phyloP scores from a whole-genome alignment of 2,329 filamentous ascomycete genomes.

The Metarhizium humberi region DNA sequence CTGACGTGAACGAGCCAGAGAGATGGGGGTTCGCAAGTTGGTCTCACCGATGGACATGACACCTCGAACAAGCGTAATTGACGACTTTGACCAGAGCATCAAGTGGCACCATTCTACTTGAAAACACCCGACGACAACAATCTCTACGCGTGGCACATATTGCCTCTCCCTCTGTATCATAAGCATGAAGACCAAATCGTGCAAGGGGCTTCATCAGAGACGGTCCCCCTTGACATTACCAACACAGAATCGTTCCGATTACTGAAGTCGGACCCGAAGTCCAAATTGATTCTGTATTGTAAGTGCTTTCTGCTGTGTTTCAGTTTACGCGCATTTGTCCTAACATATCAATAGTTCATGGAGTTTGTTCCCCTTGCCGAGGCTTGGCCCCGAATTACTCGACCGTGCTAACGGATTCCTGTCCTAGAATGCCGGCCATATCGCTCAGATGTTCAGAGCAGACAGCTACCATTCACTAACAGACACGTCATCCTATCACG shows the following conservation, averaged over 20 bases:
- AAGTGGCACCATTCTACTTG: constrained; percentile 79
- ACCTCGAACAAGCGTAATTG: neutral
- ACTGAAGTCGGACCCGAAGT: constrained; percentile 52
- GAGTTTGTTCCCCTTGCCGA: constrained; percentile 34
- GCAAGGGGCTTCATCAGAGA: constrained; percentile 38
- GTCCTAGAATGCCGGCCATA: constrained; percentile 71
- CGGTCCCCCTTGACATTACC: constrained; percentile 37
- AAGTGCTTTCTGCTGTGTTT: constrained; percentile 19
- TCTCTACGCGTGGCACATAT: constrained; percentile 83
- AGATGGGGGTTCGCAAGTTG: constrained; percentile 78
- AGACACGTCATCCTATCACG: constrained; percentile 64
- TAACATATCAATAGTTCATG: constrained; percentile 41
- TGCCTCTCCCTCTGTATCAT: constrained; percentile 69
- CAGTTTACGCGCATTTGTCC: neutral
- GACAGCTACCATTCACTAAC: constrained; percentile 70
- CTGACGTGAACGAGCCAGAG: constrained; percentile 67
- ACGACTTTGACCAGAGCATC: constrained; percentile 50
- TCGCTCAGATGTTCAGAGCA: constrained; percentile 70
- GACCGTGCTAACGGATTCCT: constrained; percentile 15
- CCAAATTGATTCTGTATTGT: constrained; percentile 57
- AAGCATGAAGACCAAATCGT: constrained; percentile 58
- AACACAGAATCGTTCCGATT: constrained; percentile 50
- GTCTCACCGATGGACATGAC: constrained; percentile 5
- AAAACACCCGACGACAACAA: constrained; percentile 64
- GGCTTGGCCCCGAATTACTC: neutral